Base-by-base conservation (phyloP, 352 stramenopile genomes). In the Phytophthora vignae region DNA sequence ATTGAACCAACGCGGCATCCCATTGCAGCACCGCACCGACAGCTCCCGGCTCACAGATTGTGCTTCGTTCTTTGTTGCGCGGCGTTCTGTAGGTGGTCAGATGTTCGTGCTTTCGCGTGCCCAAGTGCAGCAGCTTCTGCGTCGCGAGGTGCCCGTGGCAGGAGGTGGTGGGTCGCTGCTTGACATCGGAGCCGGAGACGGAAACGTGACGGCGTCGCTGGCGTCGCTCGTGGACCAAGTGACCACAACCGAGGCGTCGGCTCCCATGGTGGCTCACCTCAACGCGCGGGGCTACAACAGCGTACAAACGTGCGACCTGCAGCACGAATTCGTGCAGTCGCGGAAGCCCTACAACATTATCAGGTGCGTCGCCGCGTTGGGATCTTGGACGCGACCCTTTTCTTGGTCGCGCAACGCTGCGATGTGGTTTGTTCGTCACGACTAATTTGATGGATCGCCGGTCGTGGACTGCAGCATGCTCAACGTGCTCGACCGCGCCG, bases 31-130 rank as follows among this genome's bases (percentile, higher is more conserved):
- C 52, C 52, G 55, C 71, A 73, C 27, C 70, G 31, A 54, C 33
- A 52, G 63, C 27, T 65, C 38, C 21, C 21, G 19, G 14, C 72
- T 71, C 59, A 77, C 25, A 29, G 1, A 4, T 29, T 29, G 25
- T 29, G 25, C 25, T 29, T 29, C 27, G 27, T 29, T 29, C 27
- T 29, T 29, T 29, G 31, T 22, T 70, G 55, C 15, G 50, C 21
- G 53, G 19, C 22, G 10, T 57, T 12, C 10, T 38, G 31, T 38
- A 96, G 87, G 89, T 73, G 90, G 87, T 36, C 87, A 96, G 81
- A 96, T 96, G 89, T 96, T 96, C 67, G 90, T 96, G 64, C 77
- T 95, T 17, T 96, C 87, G 0, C 69, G 78, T 17, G 77, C 80
- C 53, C 90, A 96, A 71, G 88, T 93, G 54, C 78, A 88, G 67